A percentile compares a stretch with the other conserved stretches of the same genome.
Conservation (phyloP, 2,329 filamentous ascomycete species). For the Neofusicoccum parvum region DNA sequence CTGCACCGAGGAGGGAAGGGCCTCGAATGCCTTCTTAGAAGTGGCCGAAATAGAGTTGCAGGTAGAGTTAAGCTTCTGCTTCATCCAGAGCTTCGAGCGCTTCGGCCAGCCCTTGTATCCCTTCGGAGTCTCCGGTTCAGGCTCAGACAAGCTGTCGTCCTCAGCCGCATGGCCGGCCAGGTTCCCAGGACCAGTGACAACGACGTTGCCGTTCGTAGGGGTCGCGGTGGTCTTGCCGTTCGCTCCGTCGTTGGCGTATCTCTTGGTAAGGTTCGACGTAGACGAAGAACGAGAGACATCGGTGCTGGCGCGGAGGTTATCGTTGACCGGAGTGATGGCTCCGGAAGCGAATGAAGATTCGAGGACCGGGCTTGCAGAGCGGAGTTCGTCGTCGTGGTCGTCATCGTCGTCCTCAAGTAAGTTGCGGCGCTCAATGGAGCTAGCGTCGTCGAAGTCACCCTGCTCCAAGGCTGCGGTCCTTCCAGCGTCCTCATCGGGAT, state of each 20-base stretch:
- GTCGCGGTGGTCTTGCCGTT: constrained; percentile 40
- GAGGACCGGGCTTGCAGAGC: background rate
- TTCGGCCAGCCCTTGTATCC: constrained; percentile 39
- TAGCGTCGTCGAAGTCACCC: constrained; percentile 59
- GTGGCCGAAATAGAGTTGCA: constrained; percentile 32
- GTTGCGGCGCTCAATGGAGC: constrained; percentile 35
- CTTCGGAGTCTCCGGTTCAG: constrained; percentile 27
- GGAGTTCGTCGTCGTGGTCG: constrained; percentile 23
- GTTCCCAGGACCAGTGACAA: constrained; percentile 41
- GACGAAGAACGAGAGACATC: constrained; percentile 29
- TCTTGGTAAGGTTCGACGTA: constrained; percentile 41
- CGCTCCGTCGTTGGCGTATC: constrained; percentile 37
- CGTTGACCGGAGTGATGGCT: constrained; percentile 44
- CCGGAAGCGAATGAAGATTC: constrained; percentile 52
- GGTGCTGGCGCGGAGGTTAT: constrained; percentile 9
- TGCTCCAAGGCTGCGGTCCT: constrained; percentile 44
- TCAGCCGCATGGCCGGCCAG: constrained; percentile 36
- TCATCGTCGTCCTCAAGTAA: constrained; percentile 45
- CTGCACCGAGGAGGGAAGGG: constrained; percentile 58
- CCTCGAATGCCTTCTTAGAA: constrained; percentile 46
- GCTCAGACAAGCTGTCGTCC: constrained; percentile 12
- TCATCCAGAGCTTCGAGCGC: constrained; percentile 26
- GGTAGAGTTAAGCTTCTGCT: constrained; percentile 27
- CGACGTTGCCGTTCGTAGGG: constrained; percentile 52
- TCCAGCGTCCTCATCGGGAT: constrained; percentile 62